Percentiles rank a stretch among this genome's conserved stretches.
These are phyloP conservation scores for Madurella mycetomatis DNA, from an alignment of 2,329 filamentous ascomycete genomes.

Conservation along the genomic window DNA sequence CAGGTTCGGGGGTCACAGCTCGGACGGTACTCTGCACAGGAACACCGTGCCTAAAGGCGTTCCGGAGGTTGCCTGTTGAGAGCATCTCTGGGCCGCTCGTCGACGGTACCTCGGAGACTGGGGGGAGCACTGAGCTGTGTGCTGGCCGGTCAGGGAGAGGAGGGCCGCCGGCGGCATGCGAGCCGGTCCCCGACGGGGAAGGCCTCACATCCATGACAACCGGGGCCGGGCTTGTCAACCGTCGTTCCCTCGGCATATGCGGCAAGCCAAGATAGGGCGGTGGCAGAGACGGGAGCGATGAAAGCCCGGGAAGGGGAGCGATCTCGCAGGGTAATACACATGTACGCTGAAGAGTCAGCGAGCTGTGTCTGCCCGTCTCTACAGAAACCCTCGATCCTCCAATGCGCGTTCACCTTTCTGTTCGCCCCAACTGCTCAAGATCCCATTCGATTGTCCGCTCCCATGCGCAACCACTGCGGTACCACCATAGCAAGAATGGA, in stretches of 20 bases:
- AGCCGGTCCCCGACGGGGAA: conserved; percentile 26
- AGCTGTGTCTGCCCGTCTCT: background rate
- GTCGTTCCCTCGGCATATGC: conserved; percentile 12
- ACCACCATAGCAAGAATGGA: conserved; percentile 17
- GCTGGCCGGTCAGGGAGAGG: conserved; percentile 21
- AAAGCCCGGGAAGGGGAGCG: conserved; percentile 4
- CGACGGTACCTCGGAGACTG: conserved; percentile 28
- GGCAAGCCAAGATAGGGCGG: background rate
- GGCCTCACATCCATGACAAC: conserved; percentile 28
- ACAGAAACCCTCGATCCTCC: too few species aligned
- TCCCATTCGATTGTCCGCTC: conserved; percentile 16
- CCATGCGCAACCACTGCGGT: conserved; percentile 6
- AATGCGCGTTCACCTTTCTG: background rate
- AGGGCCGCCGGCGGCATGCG: conserved; percentile 16
- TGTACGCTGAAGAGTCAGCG: background rate
- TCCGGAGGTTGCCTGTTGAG: conserved; percentile 28
- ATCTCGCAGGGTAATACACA: conserved; percentile 3
- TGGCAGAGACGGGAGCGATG: background rate
- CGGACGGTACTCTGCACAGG: conserved; percentile 48
- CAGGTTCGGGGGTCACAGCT: conserved; percentile 61
- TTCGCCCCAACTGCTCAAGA: conserved; percentile 1
- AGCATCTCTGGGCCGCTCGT: conserved; percentile 25
- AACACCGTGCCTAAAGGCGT: conserved; percentile 28
- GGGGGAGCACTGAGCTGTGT: conserved; percentile 20
- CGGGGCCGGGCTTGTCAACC: conserved; percentile 20